Base-by-base conservation (phyloP, 192 early-diverging fungal species). In the Mortierella antarctica region DNA sequence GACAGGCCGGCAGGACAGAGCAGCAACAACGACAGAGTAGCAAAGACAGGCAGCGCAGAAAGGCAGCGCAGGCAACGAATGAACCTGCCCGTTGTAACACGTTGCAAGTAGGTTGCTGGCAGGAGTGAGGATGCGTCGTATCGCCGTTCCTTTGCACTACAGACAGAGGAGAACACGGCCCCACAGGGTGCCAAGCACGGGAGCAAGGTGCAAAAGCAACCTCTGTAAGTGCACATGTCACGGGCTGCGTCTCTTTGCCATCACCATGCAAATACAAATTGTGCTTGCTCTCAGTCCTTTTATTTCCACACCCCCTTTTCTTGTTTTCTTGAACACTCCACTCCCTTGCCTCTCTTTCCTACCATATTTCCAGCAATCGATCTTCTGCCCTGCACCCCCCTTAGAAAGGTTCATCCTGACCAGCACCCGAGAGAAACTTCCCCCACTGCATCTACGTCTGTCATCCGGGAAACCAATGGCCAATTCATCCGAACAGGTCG, bases 401-500 rank as follows among this genome's bases (percentile, higher is more conserved):
- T 21, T 51, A n/a, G 18, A 62, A 11, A 20, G 14, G 23, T 15
- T 51, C 45, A 6, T 13, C 18, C n/a, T n/a, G n/a, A n/a, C n/a
- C n/a, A n/a, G n/a, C n/a, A n/a, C n/a, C n/a, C 45, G 13, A 31
- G 31, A 31, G 31, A 31, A 31, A 31, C 31, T 31, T 1, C 31
- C 31, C 31, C 31, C 31, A 31, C 31, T 31, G 31, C 31, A 3
- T 31, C 31, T 31, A 31, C 31, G 31, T 31, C 31, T 31, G 31
- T 31, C 31, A 3, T 31, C 3, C 3, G 1, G 31, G 31, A 31
- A 31, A 31, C 31, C 61, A 6, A 65, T 74, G 72, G 47, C 72
- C 6, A 64, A 67, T 42, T 50, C 58, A n/a, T 7, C 71, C 17
- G 57, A 65, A 18, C 63, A 74, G 67, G 47, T 61, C 57, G 17